Conservation (phyloP, 352 stramenopile genomes). For the Phytophthora boehmeriae region DNA sequence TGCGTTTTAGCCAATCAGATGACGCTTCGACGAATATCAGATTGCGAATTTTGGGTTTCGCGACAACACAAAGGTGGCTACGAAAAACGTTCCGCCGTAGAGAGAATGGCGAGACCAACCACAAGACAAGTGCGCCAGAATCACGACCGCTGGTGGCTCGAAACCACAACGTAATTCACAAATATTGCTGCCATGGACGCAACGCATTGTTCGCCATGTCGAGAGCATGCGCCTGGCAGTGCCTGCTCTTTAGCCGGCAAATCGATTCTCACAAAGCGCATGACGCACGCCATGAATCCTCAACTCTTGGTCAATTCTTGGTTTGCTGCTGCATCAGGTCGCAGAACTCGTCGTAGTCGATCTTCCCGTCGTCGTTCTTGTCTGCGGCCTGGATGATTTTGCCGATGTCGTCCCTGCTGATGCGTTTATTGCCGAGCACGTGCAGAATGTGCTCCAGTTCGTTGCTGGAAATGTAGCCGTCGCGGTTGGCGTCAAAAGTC, state of each 20-base stretch:
- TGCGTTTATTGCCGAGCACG: slow-evolving; percentile 57
- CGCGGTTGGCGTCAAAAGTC: slow-evolving; percentile 72
- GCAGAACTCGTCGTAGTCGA: slow-evolving; percentile 90
- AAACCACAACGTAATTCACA: no score
- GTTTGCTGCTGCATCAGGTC: slow-evolving; percentile 52
- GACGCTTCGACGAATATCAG: no score
- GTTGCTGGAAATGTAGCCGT: slow-evolving; percentile 72
- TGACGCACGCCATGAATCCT: not conserved
- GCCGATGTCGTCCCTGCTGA: slow-evolving; percentile 47
- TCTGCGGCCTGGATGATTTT: slow-evolving; percentile 81
- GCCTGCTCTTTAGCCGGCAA: not conserved
- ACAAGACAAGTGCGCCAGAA: no score
- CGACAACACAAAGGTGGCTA: no score
- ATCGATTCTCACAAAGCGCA: not conserved
- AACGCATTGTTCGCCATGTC: no score
- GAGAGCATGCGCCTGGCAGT: not conserved
- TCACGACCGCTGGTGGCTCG: no score
- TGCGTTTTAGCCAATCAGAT: no score
- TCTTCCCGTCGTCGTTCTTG: slow-evolving; percentile 82
- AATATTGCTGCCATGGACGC: no score
- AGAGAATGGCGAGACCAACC: no score
- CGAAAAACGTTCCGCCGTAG: no score
- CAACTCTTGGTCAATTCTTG: slow-evolving; percentile 10
- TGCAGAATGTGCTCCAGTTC: slow-evolving; percentile 73
- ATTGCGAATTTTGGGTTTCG: no score